These are phyloP conservation scores for Heliosperma pusillum DNA, from an alignment of 148 eudicot genomes.

Conservation along the genomic window DNA sequence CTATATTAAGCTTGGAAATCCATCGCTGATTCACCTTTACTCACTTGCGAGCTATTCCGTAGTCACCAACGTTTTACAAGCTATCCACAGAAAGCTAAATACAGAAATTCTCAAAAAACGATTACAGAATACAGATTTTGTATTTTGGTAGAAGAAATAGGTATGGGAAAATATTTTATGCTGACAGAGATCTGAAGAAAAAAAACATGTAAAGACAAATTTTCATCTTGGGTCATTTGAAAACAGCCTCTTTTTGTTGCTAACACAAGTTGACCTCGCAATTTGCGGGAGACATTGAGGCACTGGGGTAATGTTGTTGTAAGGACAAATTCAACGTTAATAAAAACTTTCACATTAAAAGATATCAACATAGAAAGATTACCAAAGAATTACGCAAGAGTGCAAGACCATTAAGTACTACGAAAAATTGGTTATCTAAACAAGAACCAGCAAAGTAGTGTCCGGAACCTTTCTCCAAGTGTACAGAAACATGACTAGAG, in stretches of 20 bases:
- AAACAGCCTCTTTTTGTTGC: no score
- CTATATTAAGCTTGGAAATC: neutral
- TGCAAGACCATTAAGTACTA: neutral
- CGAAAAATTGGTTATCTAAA: neutral
- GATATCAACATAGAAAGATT: neutral
- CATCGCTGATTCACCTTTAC: neutral
- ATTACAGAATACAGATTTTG: neutral
- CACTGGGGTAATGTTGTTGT: no score
- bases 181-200: neutral
- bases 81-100: neutral
- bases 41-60: neutral
- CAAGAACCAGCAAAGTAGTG: neutral
- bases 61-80: neutral
- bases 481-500: neutral
- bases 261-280: no score
- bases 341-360: neutral
- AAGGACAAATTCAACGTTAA: neutral
- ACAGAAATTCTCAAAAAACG: neutral
- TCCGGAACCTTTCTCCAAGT: slow-evolving; percentile 2
- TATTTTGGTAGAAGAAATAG: neutral
- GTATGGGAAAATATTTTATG: neutral
- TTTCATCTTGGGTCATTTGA: no score
- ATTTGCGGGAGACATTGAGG: no score
- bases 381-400: neutral
- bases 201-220: neutral